These are phyloP conservation scores for Crithidia brevicula DNA, from an alignment of 208 protist genomes.

Conservation along the genomic window DNA sequence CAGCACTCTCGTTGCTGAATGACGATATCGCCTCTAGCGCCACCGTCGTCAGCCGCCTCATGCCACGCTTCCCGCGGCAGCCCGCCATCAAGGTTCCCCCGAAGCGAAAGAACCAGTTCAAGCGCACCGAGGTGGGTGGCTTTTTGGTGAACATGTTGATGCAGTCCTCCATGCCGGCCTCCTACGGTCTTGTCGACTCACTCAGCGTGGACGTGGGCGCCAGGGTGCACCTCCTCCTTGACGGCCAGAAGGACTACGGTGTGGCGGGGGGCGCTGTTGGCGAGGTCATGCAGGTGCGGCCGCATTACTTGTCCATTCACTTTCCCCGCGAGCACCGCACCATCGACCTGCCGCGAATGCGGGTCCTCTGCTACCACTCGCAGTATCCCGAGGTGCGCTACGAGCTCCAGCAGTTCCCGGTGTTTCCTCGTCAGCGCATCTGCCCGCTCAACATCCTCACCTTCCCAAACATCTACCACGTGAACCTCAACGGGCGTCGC, in stretches of 20 bases:
- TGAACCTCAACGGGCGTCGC: conserved; percentile 78
- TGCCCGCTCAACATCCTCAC: conserved; percentile 65
- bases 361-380: conserved; percentile 70
- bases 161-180: conserved; percentile 51
- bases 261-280: conserved; percentile 80
- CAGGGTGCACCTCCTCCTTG: conserved; percentile 74
- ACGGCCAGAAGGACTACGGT: conserved; percentile 54
- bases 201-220: conserved; percentile 79
- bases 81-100: conserved; percentile 64
- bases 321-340: conserved; percentile 80
- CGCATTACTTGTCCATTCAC: conserved; percentile 81
- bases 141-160: conserved; percentile 81
- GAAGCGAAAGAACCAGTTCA: conserved; percentile 57
- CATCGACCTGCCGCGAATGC: conserved; percentile 79
- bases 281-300: conserved; percentile 75
- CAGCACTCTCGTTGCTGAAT: conserved; percentile 26
- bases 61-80: conserved; percentile 79
- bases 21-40: conserved; percentile 75
- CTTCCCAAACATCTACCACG: conserved; percentile 58
- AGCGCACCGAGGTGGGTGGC: conserved; percentile 79
- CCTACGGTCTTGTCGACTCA: conserved; percentile 68
- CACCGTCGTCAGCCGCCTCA: conserved; percentile 59
- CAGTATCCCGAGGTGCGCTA: conserved; percentile 78
- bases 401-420: conserved; percentile 84
- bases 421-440: conserved; percentile 77